A percentile compares a stretch with the other conserved stretches of the same genome.
These are phyloP conservation scores for Euphorbia tirucalli DNA, from an alignment of 345 rosid species.

Conservation along the genomic window DNA sequence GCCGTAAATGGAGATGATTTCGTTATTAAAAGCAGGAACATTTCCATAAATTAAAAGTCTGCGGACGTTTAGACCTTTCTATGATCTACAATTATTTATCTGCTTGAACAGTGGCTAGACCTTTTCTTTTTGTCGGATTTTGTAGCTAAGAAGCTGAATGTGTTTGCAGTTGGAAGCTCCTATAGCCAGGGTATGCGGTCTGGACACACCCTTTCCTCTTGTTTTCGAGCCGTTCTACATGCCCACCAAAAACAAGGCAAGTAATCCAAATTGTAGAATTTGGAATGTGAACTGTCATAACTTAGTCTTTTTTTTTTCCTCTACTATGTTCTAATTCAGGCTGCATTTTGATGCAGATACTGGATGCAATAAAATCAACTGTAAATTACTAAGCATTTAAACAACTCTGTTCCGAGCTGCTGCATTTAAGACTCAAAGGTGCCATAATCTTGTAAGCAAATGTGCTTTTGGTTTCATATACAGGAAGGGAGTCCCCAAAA, in stretches of 20 bases:
- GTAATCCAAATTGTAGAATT: neutral
- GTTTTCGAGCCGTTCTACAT: constrained; percentile 90
- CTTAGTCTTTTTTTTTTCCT: too few relatives aligned
- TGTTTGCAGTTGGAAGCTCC: constrained; percentile 83
- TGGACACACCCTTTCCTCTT: constrained; percentile 89
- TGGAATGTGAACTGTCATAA: neutral
- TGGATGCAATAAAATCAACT: constrained; percentile 78
- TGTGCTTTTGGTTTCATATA: neutral
- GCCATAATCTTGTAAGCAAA: neutral
- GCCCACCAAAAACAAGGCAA: constrained; percentile 82
- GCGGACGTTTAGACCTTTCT: too few relatives aligned
- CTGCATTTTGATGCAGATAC: constrained; percentile 46
- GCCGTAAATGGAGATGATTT: too few relatives aligned
- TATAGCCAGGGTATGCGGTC: constrained; percentile 78
- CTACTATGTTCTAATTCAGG: neutral
- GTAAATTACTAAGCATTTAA: constrained; percentile 56
- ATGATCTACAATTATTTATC: too few relatives aligned
- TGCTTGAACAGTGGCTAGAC: too few relatives aligned
- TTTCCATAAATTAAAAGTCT: too few relatives aligned
- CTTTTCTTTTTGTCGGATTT: neutral
- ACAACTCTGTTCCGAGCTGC: neutral
- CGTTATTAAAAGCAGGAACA: too few relatives aligned
- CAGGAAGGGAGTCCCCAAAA: too few relatives aligned
- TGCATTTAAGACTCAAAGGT: neutral
- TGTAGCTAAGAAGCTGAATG: neutral